Evolutionary conservation across 2,329 filamentous ascomycete species (phyloP), one percentile per base, ranked within the genome.

Genomic region (Colletotrichum sp.): DNA sequence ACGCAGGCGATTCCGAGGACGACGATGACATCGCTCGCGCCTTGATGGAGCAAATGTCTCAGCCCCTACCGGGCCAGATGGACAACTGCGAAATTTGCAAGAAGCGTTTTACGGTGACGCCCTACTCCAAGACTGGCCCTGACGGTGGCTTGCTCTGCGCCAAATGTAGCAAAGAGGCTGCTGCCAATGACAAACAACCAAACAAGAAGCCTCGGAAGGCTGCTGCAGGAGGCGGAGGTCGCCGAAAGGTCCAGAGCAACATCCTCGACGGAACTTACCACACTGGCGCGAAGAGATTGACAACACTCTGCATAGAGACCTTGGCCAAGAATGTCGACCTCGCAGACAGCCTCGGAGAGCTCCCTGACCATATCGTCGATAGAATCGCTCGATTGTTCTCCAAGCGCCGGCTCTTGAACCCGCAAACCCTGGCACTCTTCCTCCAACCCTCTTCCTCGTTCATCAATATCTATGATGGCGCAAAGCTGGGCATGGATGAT

Each of bases 71-170:
- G 3, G 96, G 95, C 4, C 96, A 99, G 84, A 91, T 96, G 81
- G 95, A 95, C 78, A 96, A 98, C 79, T 99, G 96, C 82, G 95
- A 95, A 77, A 86, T 93, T 5, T 99, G 96, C 83, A 89, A 90
- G 59, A 98, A 97, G 83, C 93, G 96, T 49, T 99, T 99, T 82
- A 98, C 95, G 0, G 96, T 99, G 60, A 98, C 96, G 0, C 91
- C 95, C 1, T 98, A 98, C 86, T 96, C 94, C 77, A 94, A 95
- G 78, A 91, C 93, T 32, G 95, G 95, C 1, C 94, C 95, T 1
- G 89, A 94, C n/a, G 96, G 96, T 6, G 95, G 95, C 18, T 88
- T 99, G n/a, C 88, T 98, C 3, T 99, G 96, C 82, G 89, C 90
- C 5, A 92, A 94, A 26, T 99, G 96, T 81, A 94, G 95, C 26